Conservation (phyloP, 1,284 basidiomycete species). For the Porogramme epimiltina region DNA sequence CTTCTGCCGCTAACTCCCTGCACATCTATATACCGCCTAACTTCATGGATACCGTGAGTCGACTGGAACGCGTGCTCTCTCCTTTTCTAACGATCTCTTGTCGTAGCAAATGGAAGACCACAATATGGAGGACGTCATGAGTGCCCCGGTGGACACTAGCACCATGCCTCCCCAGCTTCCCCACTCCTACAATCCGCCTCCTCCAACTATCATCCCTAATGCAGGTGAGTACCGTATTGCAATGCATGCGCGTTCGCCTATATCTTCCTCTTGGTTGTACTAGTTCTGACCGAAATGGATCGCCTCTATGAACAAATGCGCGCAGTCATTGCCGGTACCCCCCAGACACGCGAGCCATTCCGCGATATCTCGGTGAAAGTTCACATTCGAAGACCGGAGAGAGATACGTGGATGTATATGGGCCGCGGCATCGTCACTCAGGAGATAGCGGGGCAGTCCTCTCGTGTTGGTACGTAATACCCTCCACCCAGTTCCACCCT, state of each 20-base stretch:
- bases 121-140: conserved; percentile 26
- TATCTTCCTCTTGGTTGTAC: conserved; percentile 12
- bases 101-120: conserved; percentile 22
- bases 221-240: conserved; percentile 20
- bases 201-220: neutral
- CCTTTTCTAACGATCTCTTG: neutral
- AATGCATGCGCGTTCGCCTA: conserved; percentile 18
- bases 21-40: neutral
- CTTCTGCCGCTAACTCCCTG: neutral
- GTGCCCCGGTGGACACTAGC: conserved; percentile 21
- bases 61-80: neutral
- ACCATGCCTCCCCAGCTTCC: conserved; percentile 11
- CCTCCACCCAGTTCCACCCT: neutral
- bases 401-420: conserved; percentile 79
- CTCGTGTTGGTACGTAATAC: conserved; percentile 76
- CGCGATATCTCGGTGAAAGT: conserved; percentile 81
- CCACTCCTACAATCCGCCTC: conserved; percentile 11
- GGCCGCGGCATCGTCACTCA: conserved; percentile 74
- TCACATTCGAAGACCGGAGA: conserved; percentile 76
- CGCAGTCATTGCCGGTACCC: conserved; percentile 17
- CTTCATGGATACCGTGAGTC: conserved; percentile 13
- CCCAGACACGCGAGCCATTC: conserved; percentile 24
- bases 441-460: conserved; percentile 69
- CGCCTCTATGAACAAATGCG: conserved; percentile 26
- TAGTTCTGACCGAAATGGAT: conserved; percentile 28